phyloP scores from a whole-genome alignment of 148 eudicot genomes.

The Nepenthes gracilis region DNA sequence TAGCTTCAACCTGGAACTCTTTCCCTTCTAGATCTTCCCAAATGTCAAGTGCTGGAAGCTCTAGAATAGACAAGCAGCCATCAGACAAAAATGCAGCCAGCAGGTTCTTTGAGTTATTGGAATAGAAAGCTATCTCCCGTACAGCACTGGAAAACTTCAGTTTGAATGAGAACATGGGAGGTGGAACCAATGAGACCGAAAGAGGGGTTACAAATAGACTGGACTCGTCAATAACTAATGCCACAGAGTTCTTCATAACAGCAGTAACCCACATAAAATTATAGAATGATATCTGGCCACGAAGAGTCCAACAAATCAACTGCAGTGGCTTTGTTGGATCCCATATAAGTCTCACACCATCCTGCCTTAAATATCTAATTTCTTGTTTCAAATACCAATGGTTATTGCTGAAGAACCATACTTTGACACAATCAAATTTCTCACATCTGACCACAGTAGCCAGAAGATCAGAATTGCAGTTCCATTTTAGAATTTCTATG shows the following conservation, averaged over 20 bases:
- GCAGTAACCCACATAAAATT: constrained; percentile 79
- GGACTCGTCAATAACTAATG: constrained; percentile 76
- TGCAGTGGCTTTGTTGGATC: constrained; percentile 72
- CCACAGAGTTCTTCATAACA: constrained; percentile 65
- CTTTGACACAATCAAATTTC: constrained; percentile 51
- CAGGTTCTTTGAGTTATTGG: constrained; percentile 34
- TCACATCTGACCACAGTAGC: constrained; percentile 57
- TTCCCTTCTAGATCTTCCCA: constrained; percentile 92
- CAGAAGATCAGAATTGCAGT: constrained; percentile 74
- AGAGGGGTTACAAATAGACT: constrained; percentile 71
- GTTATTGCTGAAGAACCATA: constrained; percentile 86
- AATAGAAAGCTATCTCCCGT: constrained; percentile 62
- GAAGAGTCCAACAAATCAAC: constrained; percentile 77
- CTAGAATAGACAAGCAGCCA: constrained; percentile 59
- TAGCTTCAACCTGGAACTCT: constrained; percentile 44
- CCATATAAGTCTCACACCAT: constrained; percentile 67
- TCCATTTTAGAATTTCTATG: constrained; percentile 68
- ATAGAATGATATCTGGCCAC: constrained; percentile 51
- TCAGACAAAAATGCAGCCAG: constrained; percentile 75
- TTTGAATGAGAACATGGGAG: constrained; percentile 79
- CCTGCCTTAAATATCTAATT: constrained; percentile 53
- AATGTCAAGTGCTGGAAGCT: constrained; percentile 58
- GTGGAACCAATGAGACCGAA: constrained; percentile 68
- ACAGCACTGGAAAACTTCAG: constrained; percentile 62
- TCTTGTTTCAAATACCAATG: constrained; percentile 96